Base-by-base conservation (phyloP, 1,284 basidiomycete genomes). In the Earliella scabrosa region DNA sequence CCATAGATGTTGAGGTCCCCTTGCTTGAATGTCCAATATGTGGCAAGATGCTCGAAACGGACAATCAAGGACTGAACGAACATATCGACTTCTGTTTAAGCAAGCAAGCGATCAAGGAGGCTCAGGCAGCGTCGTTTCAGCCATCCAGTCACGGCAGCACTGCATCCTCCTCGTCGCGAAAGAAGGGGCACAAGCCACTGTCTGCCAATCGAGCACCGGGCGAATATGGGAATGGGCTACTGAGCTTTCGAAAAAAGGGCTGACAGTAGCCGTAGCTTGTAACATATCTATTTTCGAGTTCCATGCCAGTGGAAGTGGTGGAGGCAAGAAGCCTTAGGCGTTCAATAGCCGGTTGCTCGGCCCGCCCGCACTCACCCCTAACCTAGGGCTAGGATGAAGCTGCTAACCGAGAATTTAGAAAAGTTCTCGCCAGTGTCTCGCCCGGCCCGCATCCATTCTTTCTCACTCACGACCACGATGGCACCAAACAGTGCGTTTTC, bases 31-130 rank as follows among this genome's bases (percentile, higher is more conserved):
- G 90, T 69, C 90, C 90, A 6, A 73, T 92, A 18, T 92, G 90
- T 65, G 68, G 73, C 21, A 83, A 80, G 66, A 68, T 70, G 26
- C 65, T 90, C 56, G 72, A 77, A 57, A 82, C 77, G 1, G 83
- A 90, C 67, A 92, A 92, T 64, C 75, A 78, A 50, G 82, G 81
- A 2, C 69, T 92, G 23, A 92, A 92, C 68, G 76, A 82, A 26
- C 90, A 92, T 63, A 77, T 92, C 47, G 90, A 92, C 69, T 92
- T 87, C 66, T 92, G 90, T 64, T 68, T 92, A 52, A 92, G 87
- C 67, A 82, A 83, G 54, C 78, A 77, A 24, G 87, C 82, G 7
- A 92, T 93, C 54, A 73, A 80, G 56, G 79, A 87, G 64, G 90
- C 89, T 0, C 87, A 88, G 39, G 44, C 57, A 6, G 58, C 57